phyloP scores from a whole-genome alignment of 305 asterid genomes.

The Fraxinus baroniana region DNA sequence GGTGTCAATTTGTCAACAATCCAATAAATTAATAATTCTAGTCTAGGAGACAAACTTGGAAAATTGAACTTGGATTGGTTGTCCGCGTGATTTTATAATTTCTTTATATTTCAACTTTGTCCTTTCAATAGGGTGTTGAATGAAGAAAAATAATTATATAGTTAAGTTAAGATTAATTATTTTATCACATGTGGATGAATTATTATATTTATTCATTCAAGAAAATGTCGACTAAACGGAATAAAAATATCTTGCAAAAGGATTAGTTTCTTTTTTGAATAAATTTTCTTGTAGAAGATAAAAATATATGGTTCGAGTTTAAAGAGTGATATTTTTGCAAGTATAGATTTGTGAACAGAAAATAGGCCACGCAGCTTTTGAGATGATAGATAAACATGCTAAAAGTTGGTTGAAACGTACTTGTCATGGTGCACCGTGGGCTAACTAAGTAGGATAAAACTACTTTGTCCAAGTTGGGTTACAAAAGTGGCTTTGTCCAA shows the following conservation, averaged over 20 bases:
- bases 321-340: background rate
- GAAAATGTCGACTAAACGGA: background rate
- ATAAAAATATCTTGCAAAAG: background rate
- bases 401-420: background rate
- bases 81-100: background rate
- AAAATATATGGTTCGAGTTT: background rate
- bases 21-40: background rate
- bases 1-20: background rate
- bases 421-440: background rate
- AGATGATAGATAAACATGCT: background rate
- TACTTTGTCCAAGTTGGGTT: no score
- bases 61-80: background rate
- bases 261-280: background rate
- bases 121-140: background rate
- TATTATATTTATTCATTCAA: slow-evolving; percentile 7
- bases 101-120: background rate
- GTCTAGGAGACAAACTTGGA: background rate
- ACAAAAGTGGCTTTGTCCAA: no score
- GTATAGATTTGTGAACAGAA: background rate
- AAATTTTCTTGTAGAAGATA: background rate
- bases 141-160: background rate
- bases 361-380: background rate
- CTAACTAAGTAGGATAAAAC: background rate
- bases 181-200: background rate
- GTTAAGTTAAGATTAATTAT: background rate